phyloP scores from a whole-genome alignment of 2,329 filamentous ascomycete genomes.

The Scytalidium sp. region DNA sequence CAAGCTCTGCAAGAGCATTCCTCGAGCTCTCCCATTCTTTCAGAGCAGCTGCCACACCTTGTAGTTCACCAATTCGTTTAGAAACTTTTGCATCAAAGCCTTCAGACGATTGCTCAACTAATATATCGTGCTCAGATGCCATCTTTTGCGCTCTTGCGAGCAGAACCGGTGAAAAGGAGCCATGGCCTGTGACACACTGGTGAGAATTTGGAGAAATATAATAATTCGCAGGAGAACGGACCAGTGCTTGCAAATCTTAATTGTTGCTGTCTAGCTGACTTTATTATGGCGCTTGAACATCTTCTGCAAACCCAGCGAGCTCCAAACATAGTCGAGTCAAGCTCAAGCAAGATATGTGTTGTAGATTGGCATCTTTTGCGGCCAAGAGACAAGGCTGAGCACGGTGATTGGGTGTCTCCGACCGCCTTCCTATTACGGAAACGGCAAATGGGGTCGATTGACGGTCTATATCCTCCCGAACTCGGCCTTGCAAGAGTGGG shows the following conservation, averaged over 20 bases:
- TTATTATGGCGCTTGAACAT: conserved; percentile 36
- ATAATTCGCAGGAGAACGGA: conserved; percentile 19
- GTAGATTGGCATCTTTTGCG: neutral
- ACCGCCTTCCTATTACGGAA: neutral
- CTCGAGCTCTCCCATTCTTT: conserved; percentile 55
- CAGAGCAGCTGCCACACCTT: conserved; percentile 54
- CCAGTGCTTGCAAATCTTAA: conserved; percentile 44
- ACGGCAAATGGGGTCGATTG: neutral
- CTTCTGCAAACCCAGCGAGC: conserved; percentile 52
- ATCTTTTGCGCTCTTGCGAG: conserved; percentile 58
- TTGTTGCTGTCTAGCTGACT: conserved; percentile 18
- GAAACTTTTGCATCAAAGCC: conserved; percentile 56
- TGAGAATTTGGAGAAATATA: conserved; percentile 1
- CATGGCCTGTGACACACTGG: conserved; percentile 21
- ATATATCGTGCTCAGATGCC: conserved; percentile 52
- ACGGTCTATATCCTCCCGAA: neutral
- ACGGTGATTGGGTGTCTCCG: neutral
- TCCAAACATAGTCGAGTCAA: conserved; percentile 27
- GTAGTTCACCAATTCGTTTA: conserved; percentile 60
- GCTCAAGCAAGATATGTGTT: neutral
- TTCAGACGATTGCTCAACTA: conserved; percentile 48
- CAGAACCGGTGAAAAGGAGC: conserved; percentile 46
- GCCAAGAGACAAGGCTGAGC: neutral
- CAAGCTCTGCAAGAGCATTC: conserved; percentile 52
- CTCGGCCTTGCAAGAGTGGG: neutral